phyloP scores from a whole-genome alignment of 140 eudicot species.

The Oenanthe javanica region DNA sequence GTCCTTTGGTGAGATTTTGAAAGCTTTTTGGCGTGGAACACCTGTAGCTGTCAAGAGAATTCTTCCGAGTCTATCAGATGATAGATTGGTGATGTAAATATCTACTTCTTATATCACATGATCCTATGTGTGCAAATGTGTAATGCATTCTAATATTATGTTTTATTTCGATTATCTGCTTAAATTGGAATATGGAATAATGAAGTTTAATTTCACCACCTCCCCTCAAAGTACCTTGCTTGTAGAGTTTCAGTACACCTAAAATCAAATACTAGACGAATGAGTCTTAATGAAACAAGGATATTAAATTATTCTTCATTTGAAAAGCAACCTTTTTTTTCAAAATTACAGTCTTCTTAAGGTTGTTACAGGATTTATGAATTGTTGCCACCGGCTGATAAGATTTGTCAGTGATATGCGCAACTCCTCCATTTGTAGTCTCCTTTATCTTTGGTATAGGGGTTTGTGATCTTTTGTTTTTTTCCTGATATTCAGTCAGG shows the following conservation, averaged over 20 bases:
- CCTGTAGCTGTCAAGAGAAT: conserved; percentile 95
- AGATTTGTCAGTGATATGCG: not conserved
- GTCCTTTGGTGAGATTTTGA: conserved; percentile 87
- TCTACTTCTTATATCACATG: not conserved
- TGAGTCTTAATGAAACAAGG: not conserved
- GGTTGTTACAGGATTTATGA: not conserved
- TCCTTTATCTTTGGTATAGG: not conserved
- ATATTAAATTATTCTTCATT: not conserved
- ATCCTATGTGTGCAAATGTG: not conserved
- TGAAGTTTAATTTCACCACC: not conserved
- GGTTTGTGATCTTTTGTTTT: conserved; percentile 13
- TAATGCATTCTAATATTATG: not conserved
- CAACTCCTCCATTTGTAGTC: not conserved
- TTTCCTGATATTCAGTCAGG: conserved; percentile 56
- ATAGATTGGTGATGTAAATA: conserved; percentile 82
- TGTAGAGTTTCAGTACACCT: not conserved
- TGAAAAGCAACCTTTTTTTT: not conserved
- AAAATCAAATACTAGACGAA: not conserved
- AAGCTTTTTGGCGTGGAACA: conserved; percentile 97
- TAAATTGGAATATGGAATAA: not conserved
- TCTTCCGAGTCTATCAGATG: conserved; percentile 95
- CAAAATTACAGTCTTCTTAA: not conserved
- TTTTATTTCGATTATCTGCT: not conserved
- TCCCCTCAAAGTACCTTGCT: not conserved
- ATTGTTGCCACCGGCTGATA: not conserved